Conservation (phyloP, 352 stramenopile species). For the Globisporangium polare region DNA sequence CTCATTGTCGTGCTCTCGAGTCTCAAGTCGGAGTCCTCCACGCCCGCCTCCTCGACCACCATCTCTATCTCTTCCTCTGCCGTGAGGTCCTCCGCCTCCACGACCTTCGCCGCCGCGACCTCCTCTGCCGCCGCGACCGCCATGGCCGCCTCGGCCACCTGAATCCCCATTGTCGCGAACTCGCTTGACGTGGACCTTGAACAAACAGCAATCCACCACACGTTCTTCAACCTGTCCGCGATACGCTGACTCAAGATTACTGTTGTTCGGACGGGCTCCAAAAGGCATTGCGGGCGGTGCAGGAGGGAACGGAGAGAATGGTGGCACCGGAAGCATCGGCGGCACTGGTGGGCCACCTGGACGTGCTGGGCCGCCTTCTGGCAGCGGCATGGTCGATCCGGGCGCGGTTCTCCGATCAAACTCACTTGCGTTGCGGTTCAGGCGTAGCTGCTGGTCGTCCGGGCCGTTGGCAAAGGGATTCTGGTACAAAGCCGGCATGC, state of each 20-base stretch:
- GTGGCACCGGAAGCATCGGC: constrained; percentile 13
- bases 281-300: neutral
- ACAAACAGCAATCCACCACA: constrained; percentile 34
- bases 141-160: constrained; percentile 19
- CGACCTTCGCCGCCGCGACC: constrained; percentile 16
- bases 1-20: constrained; percentile 7
- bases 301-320: constrained; percentile 7
- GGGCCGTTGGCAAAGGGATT: neutral
- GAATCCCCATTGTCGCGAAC: constrained; percentile 1
- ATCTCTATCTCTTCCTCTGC: neutral
- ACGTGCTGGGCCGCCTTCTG: neutral
- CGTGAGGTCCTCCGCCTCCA: constrained; percentile 15
- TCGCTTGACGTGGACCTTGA: constrained; percentile 33
- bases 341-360: neutral
- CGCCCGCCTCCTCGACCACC: neutral
- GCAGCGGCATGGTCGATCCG: neutral
- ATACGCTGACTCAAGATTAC: constrained; percentile 15
- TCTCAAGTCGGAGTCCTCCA: neutral
- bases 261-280: neutral
- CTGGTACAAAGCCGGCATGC: neutral
- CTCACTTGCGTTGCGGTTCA: neutral
- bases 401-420: neutral
- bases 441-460: neutral
- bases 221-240: constrained; percentile 22
- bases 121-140: neutral